Percentiles rank a stretch among this genome's conserved stretches.
phyloP scores from a whole-genome alignment of 176 grass and related monocot species.

The Secale cereale region DNA sequence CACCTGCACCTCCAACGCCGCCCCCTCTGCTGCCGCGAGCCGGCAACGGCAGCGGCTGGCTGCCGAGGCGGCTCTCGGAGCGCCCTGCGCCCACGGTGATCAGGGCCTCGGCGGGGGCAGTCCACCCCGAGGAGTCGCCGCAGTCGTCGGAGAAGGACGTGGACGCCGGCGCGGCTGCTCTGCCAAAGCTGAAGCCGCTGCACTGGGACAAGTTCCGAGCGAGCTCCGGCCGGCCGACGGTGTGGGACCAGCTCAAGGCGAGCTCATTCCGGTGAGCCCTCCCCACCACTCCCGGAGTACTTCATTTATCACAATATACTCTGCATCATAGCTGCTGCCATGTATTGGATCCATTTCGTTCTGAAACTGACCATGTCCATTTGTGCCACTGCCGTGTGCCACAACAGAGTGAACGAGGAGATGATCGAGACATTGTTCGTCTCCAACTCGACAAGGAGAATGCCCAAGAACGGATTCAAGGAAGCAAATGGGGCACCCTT shows the following conservation, averaged over 20 bases:
- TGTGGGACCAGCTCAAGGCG: slow-evolving; percentile 78
- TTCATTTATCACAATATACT: neutral
- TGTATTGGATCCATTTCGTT: neutral
- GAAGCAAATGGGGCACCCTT: slow-evolving; percentile 27
- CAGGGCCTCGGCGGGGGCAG: slow-evolving; percentile 35
- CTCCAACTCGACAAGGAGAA: slow-evolving; percentile 53
- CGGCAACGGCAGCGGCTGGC: slow-evolving; percentile 51
- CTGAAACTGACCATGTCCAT: neutral
- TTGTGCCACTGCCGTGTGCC: neutral
- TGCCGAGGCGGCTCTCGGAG: slow-evolving; percentile 30
- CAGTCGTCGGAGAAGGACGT: slow-evolving; percentile 27
- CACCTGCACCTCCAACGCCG: slow-evolving; percentile 21
- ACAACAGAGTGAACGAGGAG: slow-evolving; percentile 55
- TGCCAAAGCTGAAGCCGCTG: slow-evolving; percentile 61
- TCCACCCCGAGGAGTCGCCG: slow-evolving; percentile 31
- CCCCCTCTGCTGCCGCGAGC: slow-evolving; percentile 35
- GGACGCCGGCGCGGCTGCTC: slow-evolving; percentile 12
- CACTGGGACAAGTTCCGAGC: slow-evolving; percentile 80
- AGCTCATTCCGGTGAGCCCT: slow-evolving; percentile 67
- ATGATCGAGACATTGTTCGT: slow-evolving; percentile 81
- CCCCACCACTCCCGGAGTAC: neutral
- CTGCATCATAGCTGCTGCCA: neutral
- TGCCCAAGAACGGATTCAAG: slow-evolving; percentile 53
- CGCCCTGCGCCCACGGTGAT: slow-evolving; percentile 38
- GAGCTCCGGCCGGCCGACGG: slow-evolving; percentile 61